Conservation (phyloP, 2,329 filamentous ascomycete species). For the Trichoderma oligosporum region DNA sequence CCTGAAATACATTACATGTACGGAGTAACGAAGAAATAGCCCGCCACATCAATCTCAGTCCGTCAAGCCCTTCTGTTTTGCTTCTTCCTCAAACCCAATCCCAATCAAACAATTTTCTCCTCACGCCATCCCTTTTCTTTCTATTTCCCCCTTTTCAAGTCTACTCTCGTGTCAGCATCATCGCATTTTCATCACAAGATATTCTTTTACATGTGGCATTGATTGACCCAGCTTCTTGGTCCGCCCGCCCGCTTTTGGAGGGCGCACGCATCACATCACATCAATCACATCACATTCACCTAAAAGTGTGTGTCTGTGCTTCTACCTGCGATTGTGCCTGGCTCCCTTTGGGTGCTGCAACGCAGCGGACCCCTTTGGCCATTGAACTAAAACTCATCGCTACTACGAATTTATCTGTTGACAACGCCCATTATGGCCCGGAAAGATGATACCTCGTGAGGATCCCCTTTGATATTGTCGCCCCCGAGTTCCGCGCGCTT, state of each 20-base stretch:
- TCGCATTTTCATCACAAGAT: not conserved
- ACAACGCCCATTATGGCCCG: conserved; percentile 46
- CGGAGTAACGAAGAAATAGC: no score
- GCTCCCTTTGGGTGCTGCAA: conserved; percentile 19
- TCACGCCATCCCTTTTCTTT: conserved; percentile 10
- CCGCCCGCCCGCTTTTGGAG: not conserved
- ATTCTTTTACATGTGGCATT: not conserved
- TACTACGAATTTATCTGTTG: not conserved
- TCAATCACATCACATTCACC: not conserved
- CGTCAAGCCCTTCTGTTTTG: conserved; percentile 2
- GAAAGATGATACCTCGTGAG: conserved; percentile 51
- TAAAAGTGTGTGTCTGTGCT: not conserved
- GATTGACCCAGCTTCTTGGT: not conserved
- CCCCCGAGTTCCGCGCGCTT: not conserved
- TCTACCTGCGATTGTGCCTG: not conserved
- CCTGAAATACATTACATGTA: no score
- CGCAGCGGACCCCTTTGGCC: not conserved
- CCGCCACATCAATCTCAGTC: conserved; percentile 15
- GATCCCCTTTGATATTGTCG: not conserved
- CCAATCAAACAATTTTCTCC: conserved; percentile 12
- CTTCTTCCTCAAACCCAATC: conserved; percentile 17
- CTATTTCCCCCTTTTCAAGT: not conserved
- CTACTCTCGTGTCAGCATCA: not conserved
- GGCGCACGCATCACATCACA: not conserved
- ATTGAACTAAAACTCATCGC: conserved; percentile 3